phyloP scores from a whole-genome alignment of 2,329 filamentous ascomycete species.

The Neospermospora avenae region DNA sequence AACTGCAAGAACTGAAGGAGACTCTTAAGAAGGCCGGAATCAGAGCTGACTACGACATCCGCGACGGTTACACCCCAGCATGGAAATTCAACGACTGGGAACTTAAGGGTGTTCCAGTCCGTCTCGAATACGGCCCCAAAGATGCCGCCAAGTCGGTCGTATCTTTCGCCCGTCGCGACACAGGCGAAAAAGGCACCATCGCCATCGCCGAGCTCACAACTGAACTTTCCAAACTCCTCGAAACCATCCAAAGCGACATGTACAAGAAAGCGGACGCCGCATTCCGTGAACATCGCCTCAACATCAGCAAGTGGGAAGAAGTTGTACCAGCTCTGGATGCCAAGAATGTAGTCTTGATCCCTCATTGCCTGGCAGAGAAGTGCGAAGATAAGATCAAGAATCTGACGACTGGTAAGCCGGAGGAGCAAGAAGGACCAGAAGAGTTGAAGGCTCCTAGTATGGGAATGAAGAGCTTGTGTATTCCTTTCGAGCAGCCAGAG shows the following conservation, averaged over 20 bases:
- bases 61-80: slow-evolving; percentile 87
- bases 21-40: slow-evolving; percentile 71
- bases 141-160: slow-evolving; percentile 84
- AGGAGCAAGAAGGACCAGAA: slow-evolving; percentile 42
- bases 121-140: slow-evolving; percentile 94
- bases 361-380: slow-evolving; percentile 75
- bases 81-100: slow-evolving; percentile 99
- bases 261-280: slow-evolving; percentile 68
- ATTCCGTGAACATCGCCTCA: slow-evolving; percentile 76
- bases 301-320: slow-evolving; percentile 83
- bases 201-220: slow-evolving; percentile 69
- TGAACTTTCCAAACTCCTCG: slow-evolving; percentile 75
- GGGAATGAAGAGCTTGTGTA: slow-evolving; percentile 74
- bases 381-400: slow-evolving; percentile 97
- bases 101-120: slow-evolving; percentile 88
- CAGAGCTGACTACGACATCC: slow-evolving; percentile 75
- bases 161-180: slow-evolving; percentile 83
- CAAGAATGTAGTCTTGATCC: slow-evolving; percentile 91
- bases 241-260: slow-evolving; percentile 85
- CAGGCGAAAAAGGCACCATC: slow-evolving; percentile 77
- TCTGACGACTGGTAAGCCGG: slow-evolving; percentile 73
- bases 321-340: slow-evolving; percentile 86
- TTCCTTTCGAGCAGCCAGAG: slow-evolving; percentile 82
- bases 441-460: slow-evolving; percentile 61
- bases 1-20: slow-evolving; percentile 68